phyloP scores from a whole-genome alignment of 148 eudicot species.

The Rheum nobile region DNA sequence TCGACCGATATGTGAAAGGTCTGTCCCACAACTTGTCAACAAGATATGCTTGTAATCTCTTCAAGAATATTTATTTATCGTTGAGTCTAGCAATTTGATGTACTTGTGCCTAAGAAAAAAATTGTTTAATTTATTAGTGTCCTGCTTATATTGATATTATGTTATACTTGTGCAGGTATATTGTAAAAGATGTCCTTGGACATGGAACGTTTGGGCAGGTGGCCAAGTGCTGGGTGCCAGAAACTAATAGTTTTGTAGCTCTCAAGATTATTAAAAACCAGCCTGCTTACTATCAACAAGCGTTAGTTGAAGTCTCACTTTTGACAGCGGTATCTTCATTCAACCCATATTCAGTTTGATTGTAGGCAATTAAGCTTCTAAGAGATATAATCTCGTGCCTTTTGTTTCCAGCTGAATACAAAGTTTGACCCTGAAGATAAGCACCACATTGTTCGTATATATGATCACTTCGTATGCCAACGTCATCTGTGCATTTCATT shows the following conservation, averaged over 20 bases:
- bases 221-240: conserved; percentile 94
- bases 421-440: conserved; percentile 93
- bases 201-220: conserved; percentile 99
- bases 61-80: background rate
- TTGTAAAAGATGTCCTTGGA: conserved; percentile 93
- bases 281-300: conserved; percentile 95
- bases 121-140: background rate
- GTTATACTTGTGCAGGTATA: conserved; percentile 41
- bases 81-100: background rate
- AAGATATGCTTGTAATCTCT: background rate
- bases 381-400: conserved; percentile 7
- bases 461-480: conserved; percentile 85
- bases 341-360: conserved; percentile 11
- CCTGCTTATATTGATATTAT: background rate
- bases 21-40: background rate
- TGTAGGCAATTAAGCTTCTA: conserved; percentile 1
- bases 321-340: conserved; percentile 52
- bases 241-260: conserved; percentile 71
- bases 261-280: conserved; percentile 89
- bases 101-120: background rate
- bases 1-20: background rate
- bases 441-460: conserved; percentile 95
- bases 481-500: conserved; percentile 87
- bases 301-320: conserved; percentile 90
- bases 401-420: conserved; percentile 53